Evolutionary conservation across 176 grass and related monocot genomes (phyloP).

Genomic region (Aegilops sharonensis): DNA sequence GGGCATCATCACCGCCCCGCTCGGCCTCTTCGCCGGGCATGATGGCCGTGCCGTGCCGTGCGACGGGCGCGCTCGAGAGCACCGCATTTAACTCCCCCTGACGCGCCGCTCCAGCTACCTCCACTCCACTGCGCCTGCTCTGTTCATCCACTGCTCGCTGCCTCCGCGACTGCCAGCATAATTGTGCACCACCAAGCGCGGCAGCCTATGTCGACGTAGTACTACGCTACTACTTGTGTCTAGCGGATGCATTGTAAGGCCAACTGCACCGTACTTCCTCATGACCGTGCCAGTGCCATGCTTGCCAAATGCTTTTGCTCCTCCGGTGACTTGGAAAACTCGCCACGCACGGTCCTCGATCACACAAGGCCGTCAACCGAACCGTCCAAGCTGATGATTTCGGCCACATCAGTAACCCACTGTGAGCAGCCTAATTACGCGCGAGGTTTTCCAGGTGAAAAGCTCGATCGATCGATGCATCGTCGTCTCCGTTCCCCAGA

Average conservation of each 20-base stretch:
- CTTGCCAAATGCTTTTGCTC: background rate
- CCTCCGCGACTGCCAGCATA: background rate
- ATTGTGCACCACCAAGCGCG: background rate
- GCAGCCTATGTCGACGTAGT: background rate
- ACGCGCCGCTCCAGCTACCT: conserved; percentile 1
- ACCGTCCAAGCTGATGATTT: background rate
- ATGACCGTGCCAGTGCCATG: no score
- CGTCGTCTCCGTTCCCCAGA: background rate
- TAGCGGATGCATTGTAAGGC: background rate
- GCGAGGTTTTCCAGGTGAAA: background rate
- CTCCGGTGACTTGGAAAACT: background rate
- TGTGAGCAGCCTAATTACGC: no score
- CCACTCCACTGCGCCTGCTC: background rate
- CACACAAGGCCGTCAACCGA: background rate
- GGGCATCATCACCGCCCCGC: conserved; percentile 29
- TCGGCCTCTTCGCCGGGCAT: conserved; percentile 12
- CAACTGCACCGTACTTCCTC: background rate
- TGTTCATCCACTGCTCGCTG: background rate
- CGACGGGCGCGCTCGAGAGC: conserved; percentile 18
- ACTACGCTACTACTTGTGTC: background rate
- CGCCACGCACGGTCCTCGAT: background rate
- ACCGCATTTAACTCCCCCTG: conserved; percentile 8
- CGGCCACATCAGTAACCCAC: background rate
- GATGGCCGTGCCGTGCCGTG: background rate
- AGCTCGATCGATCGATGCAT: background rate